Evolutionary conservation across 2,329 filamentous ascomycete genomes (phyloP).

Genomic region (Colletotrichum tabaci): DNA sequence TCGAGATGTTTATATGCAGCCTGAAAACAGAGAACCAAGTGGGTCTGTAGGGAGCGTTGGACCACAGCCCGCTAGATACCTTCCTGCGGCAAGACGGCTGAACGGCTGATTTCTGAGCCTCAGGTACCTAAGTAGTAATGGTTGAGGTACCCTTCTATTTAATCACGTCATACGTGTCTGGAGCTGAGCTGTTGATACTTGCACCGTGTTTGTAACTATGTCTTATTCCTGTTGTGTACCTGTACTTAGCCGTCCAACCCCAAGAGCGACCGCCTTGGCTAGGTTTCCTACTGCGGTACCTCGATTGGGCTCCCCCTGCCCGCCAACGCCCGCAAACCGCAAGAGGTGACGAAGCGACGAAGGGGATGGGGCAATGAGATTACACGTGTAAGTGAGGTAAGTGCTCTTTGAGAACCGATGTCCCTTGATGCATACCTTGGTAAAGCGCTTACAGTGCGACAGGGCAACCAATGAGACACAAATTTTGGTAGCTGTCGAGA

Average conservation of each 20-base stretch:
- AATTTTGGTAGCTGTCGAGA: background rate
- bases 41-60: background rate
- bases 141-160: too few relatives aligned
- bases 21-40: too few relatives aligned
- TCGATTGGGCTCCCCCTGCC: background rate
- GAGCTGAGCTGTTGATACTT: too few relatives aligned
- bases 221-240: too few relatives aligned
- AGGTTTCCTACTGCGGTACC: background rate
- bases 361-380: background rate
- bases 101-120: background rate
- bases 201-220: too few relatives aligned
- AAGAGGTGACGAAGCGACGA: background rate
- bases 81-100: background rate
- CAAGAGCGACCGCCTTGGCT: background rate
- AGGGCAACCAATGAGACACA: background rate
- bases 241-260: too few relatives aligned
- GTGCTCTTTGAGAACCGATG: background rate
- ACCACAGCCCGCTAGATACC: background rate
- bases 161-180: too few relatives aligned
- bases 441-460: background rate
- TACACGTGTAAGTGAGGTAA: conserved; percentile 4
- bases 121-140: too few relatives aligned
- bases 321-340: conserved; percentile 4
- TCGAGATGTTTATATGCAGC: background rate
- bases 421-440: background rate